A percentile compares a stretch with the other conserved stretches of the same genome.
These are phyloP conservation scores for Quaeritorhiza haematococci DNA, from an alignment of 371 early-diverging fungal genomes.

Conservation along the genomic window DNA sequence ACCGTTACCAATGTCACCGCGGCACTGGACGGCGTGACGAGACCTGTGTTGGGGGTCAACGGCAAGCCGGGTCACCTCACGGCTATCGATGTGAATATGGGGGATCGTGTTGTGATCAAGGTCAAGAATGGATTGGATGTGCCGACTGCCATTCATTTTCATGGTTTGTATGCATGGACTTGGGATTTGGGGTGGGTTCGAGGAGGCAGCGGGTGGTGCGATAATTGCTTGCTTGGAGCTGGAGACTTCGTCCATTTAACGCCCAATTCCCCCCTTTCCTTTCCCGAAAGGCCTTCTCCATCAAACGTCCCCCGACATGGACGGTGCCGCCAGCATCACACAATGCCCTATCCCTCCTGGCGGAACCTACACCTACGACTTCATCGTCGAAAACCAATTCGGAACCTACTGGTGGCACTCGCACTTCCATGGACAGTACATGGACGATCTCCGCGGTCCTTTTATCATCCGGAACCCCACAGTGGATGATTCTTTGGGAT, in stretches of 20 bases:
- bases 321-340: conserved; percentile 12
- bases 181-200: too few species aligned
- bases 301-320: conserved; percentile 19
- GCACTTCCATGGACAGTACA: conserved; percentile 62
- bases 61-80: conserved; percentile 11
- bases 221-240: conserved; percentile 47
- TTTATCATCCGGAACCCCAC: conserved; percentile 10
- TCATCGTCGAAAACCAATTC: conserved; percentile 50
- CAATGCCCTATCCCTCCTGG: conserved; percentile 27
- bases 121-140: conserved; percentile 52
- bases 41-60: conserved; percentile 12
- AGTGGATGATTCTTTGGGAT: neutral
- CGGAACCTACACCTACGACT: conserved; percentile 53
- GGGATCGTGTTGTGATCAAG: conserved; percentile 36
- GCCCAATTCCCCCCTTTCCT: neutral
- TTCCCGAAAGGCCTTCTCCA: conserved; percentile 12
- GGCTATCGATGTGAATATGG: conserved; percentile 21
- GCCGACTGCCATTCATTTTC: conserved; percentile 60
- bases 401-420: conserved; percentile 77
- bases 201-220: conserved; percentile 54
- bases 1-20: conserved; percentile 7
- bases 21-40: conserved; percentile 17
- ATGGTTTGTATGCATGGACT: conserved; percentile 66
- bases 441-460: conserved; percentile 50
- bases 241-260: conserved; percentile 15